Evolutionary conservation across 116 monocot species (phyloP), one percentile per base, ranked within the genome.

Genomic region (Posidonia oceanica): DNA sequence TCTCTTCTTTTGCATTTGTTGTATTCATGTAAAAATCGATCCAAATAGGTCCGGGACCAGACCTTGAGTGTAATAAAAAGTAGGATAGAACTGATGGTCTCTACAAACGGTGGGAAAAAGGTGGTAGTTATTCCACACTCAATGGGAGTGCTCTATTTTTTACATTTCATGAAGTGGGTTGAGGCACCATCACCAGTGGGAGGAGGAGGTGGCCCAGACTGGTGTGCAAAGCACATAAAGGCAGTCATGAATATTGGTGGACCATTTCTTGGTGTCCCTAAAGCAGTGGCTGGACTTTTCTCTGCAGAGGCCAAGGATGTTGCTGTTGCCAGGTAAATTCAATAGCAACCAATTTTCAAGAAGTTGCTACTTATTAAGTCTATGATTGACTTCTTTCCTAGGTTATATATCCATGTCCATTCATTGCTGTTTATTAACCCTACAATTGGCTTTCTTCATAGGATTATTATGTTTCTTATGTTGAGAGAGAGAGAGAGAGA

Each of bases 141-240:
- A 8, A 98, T 98, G 97, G 97, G 97, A 69, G 97, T 84, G 41
- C 56, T 93, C 18, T 98, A 98, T 61, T 98, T 98, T 76, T 68
- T 98, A 75, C 97, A 93, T 79, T 98, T 98, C 74, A 98, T 98
- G 97, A 98, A 98, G 74, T 98, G 97, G 97, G 97, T 98, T 66
- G 97, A 98, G 82, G 97, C 83, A 66, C 89, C 97, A 66, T 67
- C 80, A 59, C 90, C 93, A 17, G 83, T 93, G 84, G 97, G 97
- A 5, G 97, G 93, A 38, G 89, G 89, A 3, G 77, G 77, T n/a
- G 77, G 85, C 65, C 67, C 81, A 74, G 79, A 87, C 62, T 98
- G 97, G 97, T 98, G 97, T 70, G 78, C 85, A 38, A 89, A 79
- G 75, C 89, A 98, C 67, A 72, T 98, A 71, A 98, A 98, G 72